Evolutionary conservation across 129 eudicot genomes (phyloP), one percentile per base, ranked within the genome.

Genomic region (Flaveria sonorensis): DNA sequence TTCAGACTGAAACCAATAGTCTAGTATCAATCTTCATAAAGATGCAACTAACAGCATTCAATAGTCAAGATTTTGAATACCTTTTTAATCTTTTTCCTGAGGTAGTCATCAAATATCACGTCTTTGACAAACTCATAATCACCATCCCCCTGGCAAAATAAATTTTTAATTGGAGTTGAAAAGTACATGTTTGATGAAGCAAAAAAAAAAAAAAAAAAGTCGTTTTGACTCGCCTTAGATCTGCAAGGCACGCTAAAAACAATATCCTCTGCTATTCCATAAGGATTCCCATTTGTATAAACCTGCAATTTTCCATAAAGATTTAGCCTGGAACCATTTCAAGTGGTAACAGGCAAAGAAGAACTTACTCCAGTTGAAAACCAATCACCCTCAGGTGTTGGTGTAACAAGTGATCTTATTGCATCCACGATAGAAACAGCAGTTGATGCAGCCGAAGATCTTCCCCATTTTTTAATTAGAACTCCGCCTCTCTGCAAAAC

Each of bases 241-340:
- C 93, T 89, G 83, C 98, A 94, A 43, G 98, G 98, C 98, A 94
- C 91, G 79, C 98, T 94, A 83, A 91, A 91, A 78, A 94, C 97
- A 72, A 94, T 88, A 81, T 76, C 96, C n/a, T 91, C 97, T 53
- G 93, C 97, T 72, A 94, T 89, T 18, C 98, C 98, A 71, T 94
- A 94, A 20, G 98, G 98, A 65, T 94, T 94, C 53, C 98, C 98
- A 59, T 66, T 83, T 48, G 97, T 89, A 76, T 94, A 94, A 51
- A 94, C 98, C 98, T 91, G 48, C 71, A 70, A 21, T 19, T 61
- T 10, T 48, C 66, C 77, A 60, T 39, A 75, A 61, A 75, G 10
- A 15, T 56, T 81, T 39, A 74, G 59, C 24, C 11, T 60, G 13
- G 24, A 16, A 53, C 60, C 19, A 53, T 10, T 57, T 57, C 21